Base-by-base conservation (phyloP, 192 early-diverging fungal genomes). In the Umbelopsis sp. region DNA sequence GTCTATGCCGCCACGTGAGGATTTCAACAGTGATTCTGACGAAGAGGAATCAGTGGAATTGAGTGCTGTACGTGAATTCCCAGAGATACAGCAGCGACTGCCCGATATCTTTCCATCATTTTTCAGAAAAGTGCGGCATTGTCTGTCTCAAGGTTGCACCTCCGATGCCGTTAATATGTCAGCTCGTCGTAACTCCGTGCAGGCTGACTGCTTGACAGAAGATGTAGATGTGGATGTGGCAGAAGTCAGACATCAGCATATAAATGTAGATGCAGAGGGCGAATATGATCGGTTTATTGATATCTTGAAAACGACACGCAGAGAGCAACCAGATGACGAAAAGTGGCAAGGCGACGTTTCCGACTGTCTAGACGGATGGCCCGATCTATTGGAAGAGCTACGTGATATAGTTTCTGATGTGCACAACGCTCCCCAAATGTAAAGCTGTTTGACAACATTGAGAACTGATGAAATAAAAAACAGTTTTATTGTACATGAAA, bases 301-400 rank as follows among this genome's bases (percentile, higher is more conserved):
- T 11, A 47, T 75, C 11, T 21, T 81, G 12, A 44, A 50, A 46
- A 47, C 65, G 18, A 37, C 76, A 4, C 30, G 77, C 68, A 47
- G 58, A 33, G 61, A 72, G 3, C 68, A 74, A 41, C 68, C 74
- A 3, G 27, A 68, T 58, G 80, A 81, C 61, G 33, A 66, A 23
- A 71, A 48, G 35, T 81, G 80, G 80, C 37, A 79, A 30, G 49
- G 58, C 13, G 46, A 35, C 16, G 52, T 81, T 23, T 66, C 53
- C n/a, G 74, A 75, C 8, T 30, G 30, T 18, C 52, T 78, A 15
- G 66, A 75, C 25, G 52, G 64, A 46, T 81, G 73, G 69, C 79
- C 77, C 11, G 51, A 69, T 20, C 35, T 78, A 15, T 15, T 79
- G 10, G 53, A 58, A 25, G 48, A 75, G 25, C 55, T 81, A 11